Percentiles rank a stretch among this genome's conserved stretches.
These are phyloP conservation scores for Camillea tinctor DNA, from an alignment of 2,329 filamentous ascomycete species.

Conservation along the genomic window DNA sequence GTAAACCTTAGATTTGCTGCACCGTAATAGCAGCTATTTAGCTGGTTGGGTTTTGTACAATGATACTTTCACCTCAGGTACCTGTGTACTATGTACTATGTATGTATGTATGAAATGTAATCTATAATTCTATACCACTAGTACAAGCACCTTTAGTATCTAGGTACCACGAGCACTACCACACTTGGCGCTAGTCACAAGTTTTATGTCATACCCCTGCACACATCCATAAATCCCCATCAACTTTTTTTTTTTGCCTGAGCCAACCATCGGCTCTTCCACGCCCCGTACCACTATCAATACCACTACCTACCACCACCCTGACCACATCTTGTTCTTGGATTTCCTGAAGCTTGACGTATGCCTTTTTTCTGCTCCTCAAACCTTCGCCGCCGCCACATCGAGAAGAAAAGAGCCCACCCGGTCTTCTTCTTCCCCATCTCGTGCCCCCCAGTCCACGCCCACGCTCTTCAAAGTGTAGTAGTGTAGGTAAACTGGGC, in stretches of 20 bases:
- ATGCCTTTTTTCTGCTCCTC: constrained; percentile 17
- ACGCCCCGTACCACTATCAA: not conserved
- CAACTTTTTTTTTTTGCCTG: not conserved
- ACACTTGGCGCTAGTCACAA: not conserved
- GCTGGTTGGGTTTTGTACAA: too few relatives aligned
- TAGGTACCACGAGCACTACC: too few relatives aligned
- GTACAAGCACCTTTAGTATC: too few relatives aligned
- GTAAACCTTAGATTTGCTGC: too few relatives aligned
- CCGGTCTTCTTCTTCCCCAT: not conserved
- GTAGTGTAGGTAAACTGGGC: too few relatives aligned
- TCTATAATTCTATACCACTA: too few relatives aligned
- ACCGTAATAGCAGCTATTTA: too few relatives aligned
- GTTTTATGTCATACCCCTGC: not conserved
- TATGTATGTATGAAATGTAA: too few relatives aligned
- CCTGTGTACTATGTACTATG: too few relatives aligned
- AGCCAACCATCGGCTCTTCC: not conserved
- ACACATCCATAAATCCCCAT: constrained; percentile 1
- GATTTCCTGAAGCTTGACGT: constrained; percentile 18
- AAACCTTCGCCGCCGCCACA: constrained; percentile 24
- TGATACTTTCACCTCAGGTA: too few relatives aligned
- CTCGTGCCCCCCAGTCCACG: not conserved
- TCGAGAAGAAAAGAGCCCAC: not conserved
- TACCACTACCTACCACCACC: constrained; percentile 8
- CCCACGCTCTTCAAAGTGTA: too few relatives aligned
- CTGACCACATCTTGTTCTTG: constrained; percentile 21